Evolutionary conservation across 179 eudicot genomes (phyloP).

Genomic region (Beta lomatogona): DNA sequence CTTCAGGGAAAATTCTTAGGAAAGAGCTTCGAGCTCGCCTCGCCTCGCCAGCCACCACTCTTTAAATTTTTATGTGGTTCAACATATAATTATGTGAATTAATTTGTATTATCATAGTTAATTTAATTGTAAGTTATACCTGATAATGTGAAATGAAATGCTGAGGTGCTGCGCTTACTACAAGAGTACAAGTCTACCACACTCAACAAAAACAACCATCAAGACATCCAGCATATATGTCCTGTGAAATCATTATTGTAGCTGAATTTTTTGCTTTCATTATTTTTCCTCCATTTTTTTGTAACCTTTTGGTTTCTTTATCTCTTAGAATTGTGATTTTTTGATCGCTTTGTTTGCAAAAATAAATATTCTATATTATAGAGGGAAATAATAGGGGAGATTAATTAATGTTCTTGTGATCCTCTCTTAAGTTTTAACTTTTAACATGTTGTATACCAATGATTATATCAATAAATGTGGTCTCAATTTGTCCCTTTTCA

Average conservation of each 20-base stretch:
- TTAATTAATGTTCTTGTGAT: neutral
- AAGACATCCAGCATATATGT: slow-evolving; percentile 5
- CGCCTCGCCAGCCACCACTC: neutral
- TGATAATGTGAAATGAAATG: neutral
- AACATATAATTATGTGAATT: slow-evolving; percentile 8
- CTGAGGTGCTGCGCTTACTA: neutral
- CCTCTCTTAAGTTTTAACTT: neutral
- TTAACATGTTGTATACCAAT: neutral
- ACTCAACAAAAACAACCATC: neutral
- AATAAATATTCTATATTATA: neutral
- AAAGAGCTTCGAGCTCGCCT: slow-evolving; percentile 71
- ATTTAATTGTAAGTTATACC: neutral
- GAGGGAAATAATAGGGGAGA: neutral
- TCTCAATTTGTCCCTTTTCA: no score
- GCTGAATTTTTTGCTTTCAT: neutral
- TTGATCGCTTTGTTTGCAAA: neutral
- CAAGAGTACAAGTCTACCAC: neutral
- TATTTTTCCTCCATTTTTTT: neutral
- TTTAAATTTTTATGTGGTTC: neutral
- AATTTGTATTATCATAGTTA: neutral
- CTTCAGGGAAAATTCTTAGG: slow-evolving; percentile 84
- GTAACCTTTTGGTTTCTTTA: neutral
- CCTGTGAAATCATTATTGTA: slow-evolving; percentile 17
- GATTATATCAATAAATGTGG: neutral
- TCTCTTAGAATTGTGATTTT: neutral